These are phyloP conservation scores for Starmera caribaea DNA, from an alignment of 805 yeast species.

Conservation along the genomic window DNA sequence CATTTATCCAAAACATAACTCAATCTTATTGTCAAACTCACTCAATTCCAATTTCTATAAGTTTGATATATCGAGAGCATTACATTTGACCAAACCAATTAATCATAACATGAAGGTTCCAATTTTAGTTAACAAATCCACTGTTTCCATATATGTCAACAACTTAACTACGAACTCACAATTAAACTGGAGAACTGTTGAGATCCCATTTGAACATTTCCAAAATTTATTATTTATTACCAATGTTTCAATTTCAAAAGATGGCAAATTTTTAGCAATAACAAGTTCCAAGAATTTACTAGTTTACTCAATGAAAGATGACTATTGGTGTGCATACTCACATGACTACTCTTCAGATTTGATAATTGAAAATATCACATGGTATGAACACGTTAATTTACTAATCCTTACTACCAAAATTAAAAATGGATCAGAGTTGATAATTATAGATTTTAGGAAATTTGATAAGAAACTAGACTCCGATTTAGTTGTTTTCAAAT, in stretches of 20 bases:
- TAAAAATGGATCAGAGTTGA: conserved; percentile 11
- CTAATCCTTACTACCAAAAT: conserved; percentile 13
- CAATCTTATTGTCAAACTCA: conserved; percentile 4
- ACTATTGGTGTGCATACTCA: conserved; percentile 19
- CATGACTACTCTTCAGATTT: conserved; percentile 17
- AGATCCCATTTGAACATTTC: conserved; percentile 14
- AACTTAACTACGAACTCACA: conserved; percentile 4
- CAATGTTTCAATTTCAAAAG: conserved; percentile 13
- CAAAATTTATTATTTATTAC: conserved; percentile 11
- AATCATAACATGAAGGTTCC: conserved; percentile 18
- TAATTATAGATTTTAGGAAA: conserved; percentile 16
- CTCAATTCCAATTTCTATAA: background rate
- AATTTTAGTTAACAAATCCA: conserved; percentile 11
- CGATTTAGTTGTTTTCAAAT: conserved; percentile 18
- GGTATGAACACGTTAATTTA: conserved; percentile 11
- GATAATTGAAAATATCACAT: conserved; percentile 9
- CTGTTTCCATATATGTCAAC: conserved; percentile 15
- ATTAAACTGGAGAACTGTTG: conserved; percentile 14
- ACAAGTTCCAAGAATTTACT: conserved; percentile 12
- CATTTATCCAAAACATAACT: conserved; percentile 1
- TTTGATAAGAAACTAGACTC: conserved; percentile 14
- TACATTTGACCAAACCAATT: conserved; percentile 5
- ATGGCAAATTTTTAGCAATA: conserved; percentile 15
- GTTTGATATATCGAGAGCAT: conserved; percentile 3
- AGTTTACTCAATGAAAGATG: conserved; percentile 12